Evolutionary conservation across 2,329 filamentous ascomycete species (phyloP).

Genomic region (Trichoderma atrobrunneum): DNA sequence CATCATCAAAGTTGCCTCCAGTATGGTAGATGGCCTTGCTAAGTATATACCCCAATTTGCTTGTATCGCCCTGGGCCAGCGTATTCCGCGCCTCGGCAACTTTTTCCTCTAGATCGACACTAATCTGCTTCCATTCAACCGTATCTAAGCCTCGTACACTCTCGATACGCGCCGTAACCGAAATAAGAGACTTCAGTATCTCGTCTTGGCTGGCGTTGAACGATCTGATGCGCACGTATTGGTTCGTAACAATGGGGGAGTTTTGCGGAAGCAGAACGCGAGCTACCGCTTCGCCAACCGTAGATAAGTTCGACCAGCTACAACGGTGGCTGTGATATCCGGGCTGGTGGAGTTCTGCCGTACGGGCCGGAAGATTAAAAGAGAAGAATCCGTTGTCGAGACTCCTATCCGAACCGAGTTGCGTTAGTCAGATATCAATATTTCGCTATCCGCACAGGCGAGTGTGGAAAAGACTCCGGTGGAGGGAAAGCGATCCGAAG

Average conservation of each 20-base stretch:
- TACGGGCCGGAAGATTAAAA: background rate
- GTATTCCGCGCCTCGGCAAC: background rate
- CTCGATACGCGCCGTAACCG: background rate
- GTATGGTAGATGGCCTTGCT: background rate
- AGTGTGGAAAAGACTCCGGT: background rate
- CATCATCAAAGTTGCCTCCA: background rate
- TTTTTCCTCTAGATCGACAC: background rate
- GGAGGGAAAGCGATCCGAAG: background rate
- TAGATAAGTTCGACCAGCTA: background rate
- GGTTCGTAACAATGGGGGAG: background rate
- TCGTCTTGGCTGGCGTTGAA: slow-evolving; percentile 11
- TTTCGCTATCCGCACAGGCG: background rate
- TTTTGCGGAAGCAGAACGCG: background rate
- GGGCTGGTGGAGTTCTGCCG: background rate
- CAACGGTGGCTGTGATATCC: background rate
- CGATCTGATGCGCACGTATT: background rate
- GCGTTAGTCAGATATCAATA: background rate
- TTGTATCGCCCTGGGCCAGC: background rate
- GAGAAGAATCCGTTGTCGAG: slow-evolving; percentile 1
- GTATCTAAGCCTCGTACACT: background rate
- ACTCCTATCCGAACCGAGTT: background rate
- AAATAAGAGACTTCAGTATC: background rate
- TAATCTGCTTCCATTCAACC: background rate
- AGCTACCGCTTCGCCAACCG: background rate
- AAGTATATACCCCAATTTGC: background rate